Evolutionary conservation across 208 protist genomes (phyloP), one percentile per base, ranked within the genome.

Genomic region (Trypanosoma conorhini): DNA sequence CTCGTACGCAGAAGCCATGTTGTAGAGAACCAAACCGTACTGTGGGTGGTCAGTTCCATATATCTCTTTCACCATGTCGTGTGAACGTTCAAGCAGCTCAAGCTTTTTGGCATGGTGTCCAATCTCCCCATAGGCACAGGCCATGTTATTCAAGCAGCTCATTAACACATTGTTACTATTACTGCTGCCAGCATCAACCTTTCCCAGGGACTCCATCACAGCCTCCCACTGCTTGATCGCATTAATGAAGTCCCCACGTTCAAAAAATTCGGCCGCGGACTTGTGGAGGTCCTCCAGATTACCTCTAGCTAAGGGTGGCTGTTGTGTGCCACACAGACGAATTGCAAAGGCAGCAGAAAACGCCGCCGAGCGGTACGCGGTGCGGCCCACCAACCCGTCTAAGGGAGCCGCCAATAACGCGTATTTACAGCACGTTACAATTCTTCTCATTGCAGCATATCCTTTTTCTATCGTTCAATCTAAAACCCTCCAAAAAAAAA

Each of bases 1-100:
- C 50, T 93, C 88, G 55, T 92, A 79, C 15, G 87, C 87, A 44
- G 83, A 86, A 44, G 91, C 91, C 71, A 93, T 84, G 72, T 94
- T 92, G 68, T 91, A 94, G 12, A 96, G 67, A 48, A 92, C 83
- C 86, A 94, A 88, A 8, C 77, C 88, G 72, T 94, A 96, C 81
- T 96, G 91, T 65, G 87, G 91, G 72, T 96, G 91, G 28, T 89
- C 79, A 35, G 42, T 71, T 59, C 91, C 88, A 77, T 94, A 93
- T 17, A 87, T 73, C 10, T 68, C 10, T 61, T 67, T 46, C 30
- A 94, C 87, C 60, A 94, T 82, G 22, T 86, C 58, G 17, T 64
- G 77, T 35, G 86, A 90, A 17, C 76, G 79, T 67, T 89, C 81
- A 62, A 96, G 87, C 35, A 96, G 67, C 66, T 86, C 64, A 48